A percentile compares a stretch with the other conserved stretches of the same genome.
Evolutionary conservation across 1,139 yeast species (phyloP).

Genomic region (Pichia sp.): DNA sequence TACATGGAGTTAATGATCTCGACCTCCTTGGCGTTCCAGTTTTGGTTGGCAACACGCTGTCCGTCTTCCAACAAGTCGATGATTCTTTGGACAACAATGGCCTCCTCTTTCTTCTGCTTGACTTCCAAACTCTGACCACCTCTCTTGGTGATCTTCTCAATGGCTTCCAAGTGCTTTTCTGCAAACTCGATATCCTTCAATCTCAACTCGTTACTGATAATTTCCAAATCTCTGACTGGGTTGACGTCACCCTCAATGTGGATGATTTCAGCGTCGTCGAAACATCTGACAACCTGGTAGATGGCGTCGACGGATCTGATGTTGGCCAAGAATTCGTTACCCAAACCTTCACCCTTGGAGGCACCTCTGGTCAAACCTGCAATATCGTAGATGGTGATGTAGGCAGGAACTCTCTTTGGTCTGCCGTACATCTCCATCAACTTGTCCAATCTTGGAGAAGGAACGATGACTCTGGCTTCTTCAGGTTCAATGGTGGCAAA

Average conservation of each 20-base stretch:
- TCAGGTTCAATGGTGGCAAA: slow-evolving; percentile 99
- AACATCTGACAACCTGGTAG: slow-evolving; percentile 96
- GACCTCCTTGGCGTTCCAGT: slow-evolving; percentile 87
- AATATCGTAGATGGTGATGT: slow-evolving; percentile 89
- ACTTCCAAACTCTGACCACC: slow-evolving; percentile 97
- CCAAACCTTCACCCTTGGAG: slow-evolving; percentile 95
- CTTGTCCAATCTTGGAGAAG: slow-evolving; percentile 80
- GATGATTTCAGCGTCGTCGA: slow-evolving; percentile 96
- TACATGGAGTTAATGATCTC: slow-evolving; percentile 84
- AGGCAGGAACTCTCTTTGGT: slow-evolving; percentile 76
- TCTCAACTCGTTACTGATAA: slow-evolving; percentile 86
- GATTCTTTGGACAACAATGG: slow-evolving; percentile 70
- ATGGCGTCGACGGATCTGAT: slow-evolving; percentile 98
- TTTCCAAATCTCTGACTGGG: slow-evolving; percentile 92
- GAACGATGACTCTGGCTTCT: slow-evolving; percentile 96
- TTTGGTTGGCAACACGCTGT: slow-evolving; percentile 85
- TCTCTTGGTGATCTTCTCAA: slow-evolving; percentile 81
- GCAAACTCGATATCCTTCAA: slow-evolving; percentile 96
- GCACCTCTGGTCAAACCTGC: slow-evolving; percentile 99
- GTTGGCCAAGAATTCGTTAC: slow-evolving; percentile 95
- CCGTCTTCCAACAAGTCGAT: slow-evolving; percentile 75
- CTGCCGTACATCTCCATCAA: slow-evolving; percentile 47
- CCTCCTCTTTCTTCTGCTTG: slow-evolving; percentile 91
- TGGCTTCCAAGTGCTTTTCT: slow-evolving; percentile 80
- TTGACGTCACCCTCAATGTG: slow-evolving; percentile 98